These are phyloP conservation scores for Paramecium bursaria DNA, from an alignment of 73 alveolate species.

Conservation along the genomic window DNA sequence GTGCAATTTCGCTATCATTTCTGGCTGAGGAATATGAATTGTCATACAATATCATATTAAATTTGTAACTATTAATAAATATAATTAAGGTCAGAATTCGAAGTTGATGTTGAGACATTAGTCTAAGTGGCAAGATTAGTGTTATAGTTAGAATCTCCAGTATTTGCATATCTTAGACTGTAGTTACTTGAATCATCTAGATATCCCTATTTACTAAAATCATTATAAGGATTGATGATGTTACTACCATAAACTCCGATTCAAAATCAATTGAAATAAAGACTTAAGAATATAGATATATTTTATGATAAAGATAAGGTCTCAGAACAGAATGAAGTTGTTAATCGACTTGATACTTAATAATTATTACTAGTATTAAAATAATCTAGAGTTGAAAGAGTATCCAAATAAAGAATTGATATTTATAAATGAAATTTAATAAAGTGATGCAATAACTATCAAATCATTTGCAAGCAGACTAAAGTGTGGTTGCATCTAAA, in stretches of 20 bases:
- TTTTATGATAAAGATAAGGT: neutral
- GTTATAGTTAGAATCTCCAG: slow-evolving; percentile 37
- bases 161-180: slow-evolving; percentile 29
- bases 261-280: slow-evolving; percentile 11
- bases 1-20: slow-evolving; percentile 21
- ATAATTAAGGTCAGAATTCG: slow-evolving; percentile 51
- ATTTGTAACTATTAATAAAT: too few species aligned
- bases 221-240: slow-evolving; percentile 57
- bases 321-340: neutral
- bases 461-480: too few species aligned
- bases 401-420: too few species aligned
- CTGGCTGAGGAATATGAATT: slow-evolving; percentile 52
- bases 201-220: slow-evolving; percentile 28
- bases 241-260: slow-evolving; percentile 34
- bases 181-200: slow-evolving; percentile 35
- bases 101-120: slow-evolving; percentile 29
- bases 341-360: too few species aligned
- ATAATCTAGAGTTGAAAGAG: too few species aligned
- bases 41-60: slow-evolving; percentile 43
- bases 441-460: too few species aligned
- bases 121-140: slow-evolving; percentile 20
- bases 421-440: too few species aligned
- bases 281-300: slow-evolving; percentile 18
- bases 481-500: neutral
- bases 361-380: too few species aligned